These are phyloP conservation scores for Sporobolomyces phaffii DNA, from an alignment of 768 basidiomycete species.

Conservation along the genomic window DNA sequence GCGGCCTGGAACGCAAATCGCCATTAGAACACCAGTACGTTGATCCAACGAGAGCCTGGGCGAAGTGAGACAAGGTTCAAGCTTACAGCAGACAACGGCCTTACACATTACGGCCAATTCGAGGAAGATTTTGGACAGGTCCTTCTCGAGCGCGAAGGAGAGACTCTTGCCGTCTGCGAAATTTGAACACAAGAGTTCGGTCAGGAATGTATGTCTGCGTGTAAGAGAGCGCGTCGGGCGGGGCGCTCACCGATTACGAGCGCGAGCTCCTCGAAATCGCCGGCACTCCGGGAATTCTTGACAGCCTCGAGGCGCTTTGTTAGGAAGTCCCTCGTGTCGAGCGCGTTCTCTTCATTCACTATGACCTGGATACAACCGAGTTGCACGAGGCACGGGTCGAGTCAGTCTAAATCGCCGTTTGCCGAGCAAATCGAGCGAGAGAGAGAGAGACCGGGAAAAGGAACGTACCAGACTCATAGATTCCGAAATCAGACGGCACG, in stretches of 20 bases:
- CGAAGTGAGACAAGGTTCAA: too few species aligned
- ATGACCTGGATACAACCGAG: conserved; percentile 59
- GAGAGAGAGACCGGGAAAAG: not conserved
- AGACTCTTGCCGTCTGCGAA: conserved; percentile 81
- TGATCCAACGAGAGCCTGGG: too few species aligned
- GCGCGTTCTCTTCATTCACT: conserved; percentile 79
- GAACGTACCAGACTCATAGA: conserved; percentile 84
- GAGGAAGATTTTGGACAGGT: conserved; percentile 77
- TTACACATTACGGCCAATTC: conserved; percentile 97
- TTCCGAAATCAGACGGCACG: conserved; percentile 91
- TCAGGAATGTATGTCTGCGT: not conserved
- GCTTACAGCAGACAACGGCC: conserved; percentile 92
- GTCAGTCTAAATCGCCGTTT: too few species aligned
- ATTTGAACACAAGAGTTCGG: conserved; percentile 52
- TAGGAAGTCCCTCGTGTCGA: conserved; percentile 76
- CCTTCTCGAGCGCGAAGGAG: conserved; percentile 86
- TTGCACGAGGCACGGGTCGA: too few species aligned
- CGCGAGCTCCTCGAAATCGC: conserved; percentile 90
- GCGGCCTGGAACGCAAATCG: conserved; percentile 72
- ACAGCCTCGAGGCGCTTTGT: conserved; percentile 83
- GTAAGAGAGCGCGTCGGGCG: not conserved
- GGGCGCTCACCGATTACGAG: conserved; percentile 72
- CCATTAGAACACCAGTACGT: too few species aligned
- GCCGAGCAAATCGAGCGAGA: too few species aligned
- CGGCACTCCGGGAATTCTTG: conserved; percentile 81